Conservation (phyloP, 805 yeast genomes). For the Pachysolen tannophilus region DNA sequence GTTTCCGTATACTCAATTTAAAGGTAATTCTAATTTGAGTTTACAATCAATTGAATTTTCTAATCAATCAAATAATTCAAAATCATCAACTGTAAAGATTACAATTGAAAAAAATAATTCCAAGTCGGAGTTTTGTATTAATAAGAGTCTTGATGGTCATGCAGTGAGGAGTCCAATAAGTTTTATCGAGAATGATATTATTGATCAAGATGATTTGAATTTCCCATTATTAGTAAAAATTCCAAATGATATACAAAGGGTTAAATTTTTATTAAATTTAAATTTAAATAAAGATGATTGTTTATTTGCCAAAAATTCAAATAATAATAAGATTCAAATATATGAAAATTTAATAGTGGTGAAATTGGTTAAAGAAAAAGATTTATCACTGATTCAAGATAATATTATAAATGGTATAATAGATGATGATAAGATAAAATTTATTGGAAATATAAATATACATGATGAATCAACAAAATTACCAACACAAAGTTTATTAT, state of each 20-base stretch:
- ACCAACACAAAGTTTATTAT: slow-evolving; percentile 2
- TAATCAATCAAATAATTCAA: too few relatives aligned
- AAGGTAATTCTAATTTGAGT: too few relatives aligned
- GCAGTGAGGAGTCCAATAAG: neutral
- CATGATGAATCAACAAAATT: neutral
- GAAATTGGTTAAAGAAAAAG: slow-evolving; percentile 2
- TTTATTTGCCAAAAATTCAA: neutral
- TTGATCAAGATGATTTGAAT: slow-evolving; percentile 1
- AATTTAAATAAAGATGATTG: neutral
- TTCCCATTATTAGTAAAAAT: slow-evolving; percentile 3
- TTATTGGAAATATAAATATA: neutral
- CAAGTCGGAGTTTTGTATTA: too few relatives aligned
- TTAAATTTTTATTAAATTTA: neutral
- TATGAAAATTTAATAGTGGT: neutral
- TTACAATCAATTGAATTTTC: too few relatives aligned
- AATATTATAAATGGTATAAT: neutral
- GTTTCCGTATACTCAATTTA: too few relatives aligned
- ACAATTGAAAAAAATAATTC: too few relatives aligned
- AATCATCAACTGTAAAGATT: too few relatives aligned
- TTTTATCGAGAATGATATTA: slow-evolving; percentile 1
- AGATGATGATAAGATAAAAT: neutral
- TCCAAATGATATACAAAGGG: neutral
- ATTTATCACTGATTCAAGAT: too few relatives aligned
- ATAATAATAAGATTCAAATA: neutral
- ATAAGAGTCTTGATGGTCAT: too few relatives aligned